Conservation (phyloP, 2,329 filamentous ascomycete species). For the Ambrosiella cleistominuta region DNA sequence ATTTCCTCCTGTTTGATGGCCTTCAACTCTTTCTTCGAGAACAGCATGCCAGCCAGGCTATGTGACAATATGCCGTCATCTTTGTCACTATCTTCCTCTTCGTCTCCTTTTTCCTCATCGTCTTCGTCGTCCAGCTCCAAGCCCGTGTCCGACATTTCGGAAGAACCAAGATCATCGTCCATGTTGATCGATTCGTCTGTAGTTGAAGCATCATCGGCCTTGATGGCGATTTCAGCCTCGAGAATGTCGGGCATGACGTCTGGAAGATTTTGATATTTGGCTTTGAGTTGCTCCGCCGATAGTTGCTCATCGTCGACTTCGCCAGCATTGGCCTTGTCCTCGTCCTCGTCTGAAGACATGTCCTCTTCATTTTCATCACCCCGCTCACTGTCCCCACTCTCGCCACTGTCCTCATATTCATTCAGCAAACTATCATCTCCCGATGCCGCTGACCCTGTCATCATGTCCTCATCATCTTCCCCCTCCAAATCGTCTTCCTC, state of each 20-base stretch:
- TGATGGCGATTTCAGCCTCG: conserved; percentile 11
- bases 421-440: conserved; percentile 21
- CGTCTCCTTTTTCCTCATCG: conserved; percentile 27
- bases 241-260: conserved; percentile 13
- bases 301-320: conserved; percentile 43
- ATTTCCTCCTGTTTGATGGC: conserved; percentile 29
- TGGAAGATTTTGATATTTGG: conserved; percentile 51
- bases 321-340: conserved; percentile 32
- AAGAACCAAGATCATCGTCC: conserved; percentile 22
- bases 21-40: conserved; percentile 39
- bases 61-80: conserved; percentile 27
- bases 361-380: conserved; percentile 28
- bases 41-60: conserved; percentile 39
- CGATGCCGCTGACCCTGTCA: conserved; percentile 19
- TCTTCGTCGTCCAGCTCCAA: conserved; percentile 29
- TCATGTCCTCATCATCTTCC: conserved; percentile 30
- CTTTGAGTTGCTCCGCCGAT: conserved; percentile 49
- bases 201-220: conserved; percentile 17
- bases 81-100: conserved; percentile 19
- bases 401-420: conserved; percentile 7
- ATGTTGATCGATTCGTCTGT: conserved; percentile 27
- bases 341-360: conserved; percentile 47
- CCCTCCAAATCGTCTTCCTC: conserved; percentile 23
- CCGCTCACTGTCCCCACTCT: conserved; percentile 21
- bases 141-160: conserved; percentile 28